Conservation (phyloP, 2,329 filamentous ascomycete genomes). For the Paraphaeosphaeria sporulosa region DNA sequence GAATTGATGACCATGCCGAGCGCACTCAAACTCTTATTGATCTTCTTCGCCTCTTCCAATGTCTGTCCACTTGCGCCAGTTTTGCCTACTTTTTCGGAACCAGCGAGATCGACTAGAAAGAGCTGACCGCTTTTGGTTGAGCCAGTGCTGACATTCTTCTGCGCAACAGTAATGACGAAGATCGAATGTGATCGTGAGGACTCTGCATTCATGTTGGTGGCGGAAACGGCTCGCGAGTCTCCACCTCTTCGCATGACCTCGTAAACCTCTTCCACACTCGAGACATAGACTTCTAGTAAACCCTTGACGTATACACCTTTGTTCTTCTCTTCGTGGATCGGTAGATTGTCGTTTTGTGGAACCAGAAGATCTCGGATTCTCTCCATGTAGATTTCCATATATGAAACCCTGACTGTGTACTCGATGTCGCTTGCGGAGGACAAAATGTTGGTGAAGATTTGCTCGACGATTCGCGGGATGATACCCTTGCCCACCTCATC, state of each 20-base stretch:
- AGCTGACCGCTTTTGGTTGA: constrained; percentile 96
- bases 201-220: constrained; percentile 99
- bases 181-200: constrained; percentile 98
- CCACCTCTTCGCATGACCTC: constrained; percentile 96
- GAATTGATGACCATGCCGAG: constrained; percentile 99
- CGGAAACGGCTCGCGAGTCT: constrained; percentile 85
- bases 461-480: constrained; percentile 94
- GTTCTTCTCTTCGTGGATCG: constrained; percentile 97
- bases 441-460: constrained; percentile 96
- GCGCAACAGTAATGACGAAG: constrained; percentile 94
- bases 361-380: constrained; percentile 91
- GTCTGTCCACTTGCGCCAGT: constrained; percentile 97
- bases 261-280: constrained; percentile 93
- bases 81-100: constrained; percentile 98
- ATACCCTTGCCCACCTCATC: constrained; percentile 89
- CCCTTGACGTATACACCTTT: constrained; percentile 97
- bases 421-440: constrained; percentile 92
- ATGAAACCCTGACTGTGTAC: constrained; percentile 97
- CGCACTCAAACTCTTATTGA: constrained; percentile 99
- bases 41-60: constrained; percentile 98
- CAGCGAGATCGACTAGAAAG: constrained; percentile 96
- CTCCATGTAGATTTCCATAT: constrained; percentile 99
- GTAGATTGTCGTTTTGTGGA: constrained; percentile 93
- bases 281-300: constrained; percentile 92
- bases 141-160: constrained; percentile 97